Conservation (phyloP, 2,329 filamentous ascomycete species). For the Alternaria infectoria region DNA sequence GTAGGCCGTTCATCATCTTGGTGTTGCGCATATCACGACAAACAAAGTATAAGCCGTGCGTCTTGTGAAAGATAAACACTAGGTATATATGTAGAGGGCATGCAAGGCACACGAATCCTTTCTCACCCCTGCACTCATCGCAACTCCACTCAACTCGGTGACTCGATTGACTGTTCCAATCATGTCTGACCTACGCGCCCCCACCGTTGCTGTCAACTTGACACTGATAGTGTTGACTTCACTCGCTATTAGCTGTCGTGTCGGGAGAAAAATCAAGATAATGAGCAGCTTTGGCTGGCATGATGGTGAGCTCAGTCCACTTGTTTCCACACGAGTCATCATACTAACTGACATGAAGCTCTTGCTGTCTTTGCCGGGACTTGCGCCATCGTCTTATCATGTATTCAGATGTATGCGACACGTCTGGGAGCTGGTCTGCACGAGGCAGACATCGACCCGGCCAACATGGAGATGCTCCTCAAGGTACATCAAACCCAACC, state of each 20-base stretch:
- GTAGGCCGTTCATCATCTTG: neutral
- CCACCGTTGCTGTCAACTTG: constrained; percentile 33
- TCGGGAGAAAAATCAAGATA: constrained; percentile 29
- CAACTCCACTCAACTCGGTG: neutral
- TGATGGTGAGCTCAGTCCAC: constrained; percentile 26
- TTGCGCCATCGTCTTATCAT: constrained; percentile 32
- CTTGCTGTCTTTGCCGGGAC: constrained; percentile 32
- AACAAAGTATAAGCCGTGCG: neutral
- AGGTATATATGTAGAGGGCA: neutral
- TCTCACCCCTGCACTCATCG: neutral
- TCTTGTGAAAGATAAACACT: neutral
- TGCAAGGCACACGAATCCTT: neutral
- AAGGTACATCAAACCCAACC: constrained; percentile 11
- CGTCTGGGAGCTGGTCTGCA: constrained; percentile 29
- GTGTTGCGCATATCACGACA: neutral
- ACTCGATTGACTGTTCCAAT: neutral
- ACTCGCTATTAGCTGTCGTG: constrained; percentile 28
- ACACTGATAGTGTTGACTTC: constrained; percentile 32
- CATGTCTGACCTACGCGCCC: constrained; percentile 21
- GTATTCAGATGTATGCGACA: constrained; percentile 33
- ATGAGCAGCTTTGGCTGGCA: constrained; percentile 34
- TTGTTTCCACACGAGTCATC: neutral
- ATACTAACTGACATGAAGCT: constrained; percentile 18
- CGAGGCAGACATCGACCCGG: constrained; percentile 9
- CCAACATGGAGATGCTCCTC: constrained; percentile 14